Base-by-base conservation (phyloP, 2,329 filamentous ascomycete species). In the Cladophialophora yegresii region DNA sequence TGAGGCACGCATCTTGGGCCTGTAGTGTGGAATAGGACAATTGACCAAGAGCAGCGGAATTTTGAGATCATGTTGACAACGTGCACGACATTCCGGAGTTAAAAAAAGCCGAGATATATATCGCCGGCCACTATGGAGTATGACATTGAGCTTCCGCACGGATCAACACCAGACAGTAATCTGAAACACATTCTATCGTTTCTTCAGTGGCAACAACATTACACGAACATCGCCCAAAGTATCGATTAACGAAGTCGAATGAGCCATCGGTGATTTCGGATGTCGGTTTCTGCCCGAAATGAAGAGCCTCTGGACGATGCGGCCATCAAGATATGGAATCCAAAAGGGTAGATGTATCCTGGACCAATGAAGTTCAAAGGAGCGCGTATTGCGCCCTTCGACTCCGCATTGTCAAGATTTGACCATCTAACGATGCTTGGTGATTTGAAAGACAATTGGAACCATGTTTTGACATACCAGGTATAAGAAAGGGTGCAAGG, bases 1-100 rank as follows among this genome's bases (percentile, higher is more conserved):
- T 20, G 30, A 50, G 9, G 60, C 23, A 36, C 60, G 56, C 66
- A 67, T 68, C 5, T 7, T 62, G 53, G 13, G n/a, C 12, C 8
- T 36, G 49, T 23, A 16, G 50, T 61, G 45, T 50, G 9, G 9
- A 7, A 43, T 16, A 8, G 36, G 13, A 8, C 36, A 43, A 7
- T 16, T 13, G 36, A 7, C 8, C n/a, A 16, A 20, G n/a, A n/a
- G 36, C 36, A n/a, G n/a, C n/a, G 13, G 13, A 43, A 43, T 16
- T 16, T 16, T n/a, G 4, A 13, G 36, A 6, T n/a, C 13, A 16
- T 40, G 16, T 40, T n/a, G 36, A 40, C 36, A 16, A 26, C 20
- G 12, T 5, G 10, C 26, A 28, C 26, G 20, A 2, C 20, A 13
- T 26, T 16, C 4, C 47, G 47, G 47, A 28, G 9, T 50, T 50